Conservation (phyloP, 192 early-diverging fungal species). For the Backusella circina region DNA sequence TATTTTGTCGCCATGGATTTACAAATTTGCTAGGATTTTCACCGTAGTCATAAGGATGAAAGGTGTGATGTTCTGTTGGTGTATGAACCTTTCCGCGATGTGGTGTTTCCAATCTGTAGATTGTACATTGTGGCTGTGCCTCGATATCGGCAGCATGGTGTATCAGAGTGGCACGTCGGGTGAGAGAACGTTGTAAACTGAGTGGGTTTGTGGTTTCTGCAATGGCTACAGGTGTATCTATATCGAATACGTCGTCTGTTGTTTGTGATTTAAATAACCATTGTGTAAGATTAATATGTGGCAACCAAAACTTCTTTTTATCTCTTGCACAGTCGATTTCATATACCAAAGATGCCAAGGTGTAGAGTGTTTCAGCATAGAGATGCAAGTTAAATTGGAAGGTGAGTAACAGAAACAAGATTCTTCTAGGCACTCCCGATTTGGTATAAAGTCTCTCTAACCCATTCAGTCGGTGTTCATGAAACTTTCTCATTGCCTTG, state of each 20-base stretch:
- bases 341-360: constrained; percentile 23
- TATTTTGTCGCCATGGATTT: not conserved
- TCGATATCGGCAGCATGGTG: not conserved
- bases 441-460: constrained; percentile 4
- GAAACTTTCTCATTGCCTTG: constrained; percentile 21
- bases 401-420: constrained; percentile 16
- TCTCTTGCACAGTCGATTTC: constrained; percentile 19
- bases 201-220: not conserved
- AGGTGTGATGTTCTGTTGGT: not conserved
- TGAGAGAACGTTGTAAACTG: constrained; percentile 6
- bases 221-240: constrained; percentile 10
- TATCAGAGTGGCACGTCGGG: not conserved
- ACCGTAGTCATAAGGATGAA: not conserved
- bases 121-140: not conserved
- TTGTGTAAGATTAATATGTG: constrained; percentile 13
- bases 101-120: not conserved
- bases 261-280: not conserved
- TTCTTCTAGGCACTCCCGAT: constrained; percentile 14
- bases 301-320: constrained; percentile 18
- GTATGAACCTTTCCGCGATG: not conserved
- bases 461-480: constrained; percentile 14
- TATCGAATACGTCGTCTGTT: constrained; percentile 3
- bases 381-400: constrained; percentile 26
- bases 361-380: constrained; percentile 27
- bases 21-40: not conserved